These are phyloP conservation scores for Boletus eberwhitei DNA, from an alignment of 768 basidiomycete genomes.

Conservation along the genomic window DNA sequence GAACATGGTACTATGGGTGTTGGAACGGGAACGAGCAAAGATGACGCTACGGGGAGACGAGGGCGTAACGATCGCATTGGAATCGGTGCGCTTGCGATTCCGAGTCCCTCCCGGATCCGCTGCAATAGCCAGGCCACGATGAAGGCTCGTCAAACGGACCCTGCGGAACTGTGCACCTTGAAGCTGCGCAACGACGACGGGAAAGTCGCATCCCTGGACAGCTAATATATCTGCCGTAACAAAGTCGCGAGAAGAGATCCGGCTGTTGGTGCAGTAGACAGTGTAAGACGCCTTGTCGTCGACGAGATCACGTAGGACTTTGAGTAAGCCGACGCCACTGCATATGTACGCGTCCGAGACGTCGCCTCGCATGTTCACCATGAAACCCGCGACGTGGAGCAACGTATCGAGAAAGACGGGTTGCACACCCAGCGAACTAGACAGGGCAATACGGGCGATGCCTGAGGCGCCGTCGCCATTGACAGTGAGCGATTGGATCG, in stretches of 20 bases:
- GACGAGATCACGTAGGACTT: constrained; percentile 42
- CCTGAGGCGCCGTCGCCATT: constrained; percentile 47
- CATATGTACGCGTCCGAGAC: constrained; percentile 62
- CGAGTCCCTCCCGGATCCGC: constrained; percentile 13
- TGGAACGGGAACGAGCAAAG: constrained; percentile 28
- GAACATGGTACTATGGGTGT: constrained; percentile 17
- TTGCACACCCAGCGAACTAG: constrained; percentile 41
- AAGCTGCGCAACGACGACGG: constrained; percentile 50
- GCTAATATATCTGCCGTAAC: constrained; percentile 53
- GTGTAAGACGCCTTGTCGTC: constrained; percentile 42
- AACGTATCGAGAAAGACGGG: constrained; percentile 66
- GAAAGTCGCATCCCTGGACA: constrained; percentile 36
- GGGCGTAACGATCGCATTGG: constrained; percentile 26
- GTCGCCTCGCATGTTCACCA: constrained; percentile 55
- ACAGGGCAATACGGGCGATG: constrained; percentile 47
- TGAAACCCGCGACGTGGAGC: constrained; percentile 67
- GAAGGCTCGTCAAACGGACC: constrained; percentile 49
- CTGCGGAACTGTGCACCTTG: constrained; percentile 59
- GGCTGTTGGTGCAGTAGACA: constrained; percentile 48
- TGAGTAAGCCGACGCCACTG: constrained; percentile 47
- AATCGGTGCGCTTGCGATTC: constrained; percentile 24
- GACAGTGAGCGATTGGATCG: constrained; percentile 53
- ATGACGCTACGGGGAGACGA: constrained; percentile 28
- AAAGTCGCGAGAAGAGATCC: constrained; percentile 42
- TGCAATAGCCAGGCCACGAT: constrained; percentile 41